phyloP scores from a whole-genome alignment of 2,329 filamentous ascomycete species.

The Clarireedia monteithiana region DNA sequence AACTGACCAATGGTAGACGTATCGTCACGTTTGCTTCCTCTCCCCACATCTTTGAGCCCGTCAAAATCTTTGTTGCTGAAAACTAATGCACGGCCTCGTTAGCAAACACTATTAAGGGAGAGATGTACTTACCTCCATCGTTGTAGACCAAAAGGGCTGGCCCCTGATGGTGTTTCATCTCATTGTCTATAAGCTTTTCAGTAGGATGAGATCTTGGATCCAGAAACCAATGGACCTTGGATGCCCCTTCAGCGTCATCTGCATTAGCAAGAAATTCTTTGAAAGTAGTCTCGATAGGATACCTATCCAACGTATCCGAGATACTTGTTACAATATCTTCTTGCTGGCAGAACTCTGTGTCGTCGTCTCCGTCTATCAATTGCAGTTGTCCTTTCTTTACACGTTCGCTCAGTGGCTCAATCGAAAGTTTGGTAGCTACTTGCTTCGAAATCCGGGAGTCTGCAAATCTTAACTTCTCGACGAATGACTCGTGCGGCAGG shows the following conservation, averaged over 20 bases:
- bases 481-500: not conserved
- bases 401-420: slow-evolving; percentile 16
- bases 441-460: slow-evolving; percentile 18
- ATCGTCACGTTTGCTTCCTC: slow-evolving; percentile 28
- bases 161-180: slow-evolving; percentile 25
- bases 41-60: slow-evolving; percentile 29
- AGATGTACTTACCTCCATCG: slow-evolving; percentile 23
- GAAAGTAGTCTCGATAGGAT: slow-evolving; percentile 28
- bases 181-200: slow-evolving; percentile 19
- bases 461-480: slow-evolving; percentile 13
- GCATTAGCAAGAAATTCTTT: slow-evolving; percentile 32
- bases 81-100: slow-evolving; percentile 8
- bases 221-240: slow-evolving; percentile 27
- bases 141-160: slow-evolving; percentile 29
- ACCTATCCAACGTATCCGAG: slow-evolving; percentile 28
- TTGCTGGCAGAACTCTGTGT: slow-evolving; percentile 27
- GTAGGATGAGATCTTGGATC: slow-evolving; percentile 20
- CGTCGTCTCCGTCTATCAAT: slow-evolving; percentile 20
- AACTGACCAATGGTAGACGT: slow-evolving; percentile 29
- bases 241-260: slow-evolving; percentile 26
- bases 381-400: slow-evolving; percentile 18
- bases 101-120: not conserved
- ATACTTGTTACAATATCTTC: slow-evolving; percentile 28
- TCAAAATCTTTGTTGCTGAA: slow-evolving; percentile 28
- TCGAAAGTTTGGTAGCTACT: slow-evolving; percentile 12